Conservation (phyloP, 495 filamentous ascomycete species). For the Xylaria nigripes region DNA sequence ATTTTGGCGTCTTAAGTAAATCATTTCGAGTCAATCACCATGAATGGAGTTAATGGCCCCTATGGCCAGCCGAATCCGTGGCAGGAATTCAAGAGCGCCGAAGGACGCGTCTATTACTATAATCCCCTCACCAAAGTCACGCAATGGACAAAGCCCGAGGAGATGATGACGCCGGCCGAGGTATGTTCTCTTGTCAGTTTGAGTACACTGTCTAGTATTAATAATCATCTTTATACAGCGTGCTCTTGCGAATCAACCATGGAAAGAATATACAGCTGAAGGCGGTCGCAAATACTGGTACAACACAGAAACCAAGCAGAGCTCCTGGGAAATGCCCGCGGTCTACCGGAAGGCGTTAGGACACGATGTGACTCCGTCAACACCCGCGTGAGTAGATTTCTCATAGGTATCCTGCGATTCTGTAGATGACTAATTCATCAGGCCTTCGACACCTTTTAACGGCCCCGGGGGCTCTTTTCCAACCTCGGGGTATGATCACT, state of each 20-base stretch:
- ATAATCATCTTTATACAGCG: conserved; percentile 42
- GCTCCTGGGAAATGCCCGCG: conserved; percentile 90
- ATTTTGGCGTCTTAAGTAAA: not conserved
- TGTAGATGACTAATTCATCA: conserved; percentile 24
- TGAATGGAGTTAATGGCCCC: conserved; percentile 54
- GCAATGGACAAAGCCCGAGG: conserved; percentile 88
- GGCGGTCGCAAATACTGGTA: conserved; percentile 91
- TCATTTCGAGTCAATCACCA: conserved; percentile 27
- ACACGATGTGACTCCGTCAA: conserved; percentile 37
- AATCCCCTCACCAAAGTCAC: conserved; percentile 79
- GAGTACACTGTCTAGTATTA: not conserved
- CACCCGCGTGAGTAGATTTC: conserved; percentile 51
- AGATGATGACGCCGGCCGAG: conserved; percentile 81
- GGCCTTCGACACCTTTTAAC: conserved; percentile 58
- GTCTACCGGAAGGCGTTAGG: conserved; percentile 65
- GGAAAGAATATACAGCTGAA: conserved; percentile 85
- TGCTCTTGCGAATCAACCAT: conserved; percentile 73
- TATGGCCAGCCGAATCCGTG: conserved; percentile 53
- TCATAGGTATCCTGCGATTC: not conserved
- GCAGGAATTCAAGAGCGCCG: conserved; percentile 75
- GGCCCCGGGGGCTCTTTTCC: conserved; percentile 51
- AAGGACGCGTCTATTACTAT: conserved; percentile 90
- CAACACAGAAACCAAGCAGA: conserved; percentile 83
- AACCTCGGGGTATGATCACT: conserved; percentile 24
- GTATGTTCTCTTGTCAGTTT: conserved; percentile 39